Conservation (phyloP, 2,329 filamentous ascomycete species). For the Alternaria angustiovoidea region DNA sequence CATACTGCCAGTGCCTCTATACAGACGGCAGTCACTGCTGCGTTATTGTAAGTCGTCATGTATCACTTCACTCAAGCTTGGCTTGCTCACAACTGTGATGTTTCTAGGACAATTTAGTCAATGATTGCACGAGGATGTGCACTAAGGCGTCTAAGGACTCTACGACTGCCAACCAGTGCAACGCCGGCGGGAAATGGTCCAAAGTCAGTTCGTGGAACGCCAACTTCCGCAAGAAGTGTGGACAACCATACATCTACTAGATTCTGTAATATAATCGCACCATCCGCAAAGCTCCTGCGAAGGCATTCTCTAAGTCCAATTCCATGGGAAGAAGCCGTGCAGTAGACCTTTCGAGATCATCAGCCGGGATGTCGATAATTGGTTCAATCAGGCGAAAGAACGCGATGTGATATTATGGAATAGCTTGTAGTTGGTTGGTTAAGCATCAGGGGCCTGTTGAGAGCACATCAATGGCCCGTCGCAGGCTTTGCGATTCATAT, state of each 20-base stretch:
- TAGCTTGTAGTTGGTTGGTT: background rate
- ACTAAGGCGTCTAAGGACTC: background rate
- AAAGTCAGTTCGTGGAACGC: conserved; percentile 1
- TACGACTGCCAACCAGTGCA: conserved; percentile 3
- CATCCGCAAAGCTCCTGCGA: conserved; percentile 1
- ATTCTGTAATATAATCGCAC: background rate
- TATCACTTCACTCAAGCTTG: conserved; percentile 1
- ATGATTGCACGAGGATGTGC: conserved; percentile 6
- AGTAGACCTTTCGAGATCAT: background rate
- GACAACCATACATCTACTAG: background rate
- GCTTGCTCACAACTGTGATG: background rate
- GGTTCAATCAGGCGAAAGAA: background rate
- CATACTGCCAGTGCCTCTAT: conserved; percentile 11
- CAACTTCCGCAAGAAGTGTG: background rate
- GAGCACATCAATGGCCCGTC: background rate
- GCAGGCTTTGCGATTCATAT: background rate
- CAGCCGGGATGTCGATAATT: background rate
- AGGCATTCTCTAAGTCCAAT: background rate
- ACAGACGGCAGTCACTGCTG: conserved; percentile 8
- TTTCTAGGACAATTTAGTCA: background rate
- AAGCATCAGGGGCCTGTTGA: background rate
- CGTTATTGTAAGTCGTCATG: conserved; percentile 11
- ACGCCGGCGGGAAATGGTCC: conserved; percentile 2
- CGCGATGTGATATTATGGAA: background rate
- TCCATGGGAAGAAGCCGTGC: background rate